Evolutionary conservation across 495 filamentous ascomycete species (phyloP).

Genomic region (Darksidea phi): DNA sequence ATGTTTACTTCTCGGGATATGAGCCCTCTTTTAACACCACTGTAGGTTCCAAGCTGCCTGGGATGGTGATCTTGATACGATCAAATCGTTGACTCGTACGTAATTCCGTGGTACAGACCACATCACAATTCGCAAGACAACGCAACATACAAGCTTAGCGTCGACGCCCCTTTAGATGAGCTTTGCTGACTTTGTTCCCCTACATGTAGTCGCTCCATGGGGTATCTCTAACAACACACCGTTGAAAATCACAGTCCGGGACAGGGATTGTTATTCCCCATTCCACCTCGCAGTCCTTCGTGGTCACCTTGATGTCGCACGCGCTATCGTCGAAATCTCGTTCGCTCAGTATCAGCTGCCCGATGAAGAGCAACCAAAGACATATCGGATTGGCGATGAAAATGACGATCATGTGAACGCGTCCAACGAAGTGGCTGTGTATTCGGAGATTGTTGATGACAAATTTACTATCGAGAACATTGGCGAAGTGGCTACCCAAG

Average conservation of each 20-base stretch:
- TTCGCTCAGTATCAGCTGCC: constrained; percentile 60
- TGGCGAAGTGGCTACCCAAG: constrained; percentile 60
- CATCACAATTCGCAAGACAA: too few relatives aligned
- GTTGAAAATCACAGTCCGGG: constrained; percentile 59
- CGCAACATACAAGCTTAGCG: too few relatives aligned
- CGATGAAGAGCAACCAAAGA: constrained; percentile 34
- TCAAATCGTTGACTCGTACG: constrained; percentile 57
- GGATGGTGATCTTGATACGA: constrained; percentile 60
- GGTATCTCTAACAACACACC: constrained; percentile 48
- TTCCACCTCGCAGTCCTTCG: constrained; percentile 65
- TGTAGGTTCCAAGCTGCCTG: constrained; percentile 67
- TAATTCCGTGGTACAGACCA: too few relatives aligned
- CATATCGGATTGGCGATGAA: constrained; percentile 29
- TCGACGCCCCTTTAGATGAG: too few relatives aligned
- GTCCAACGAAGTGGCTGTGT: constrained; percentile 47
- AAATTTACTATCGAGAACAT: constrained; percentile 70
- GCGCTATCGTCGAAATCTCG: constrained; percentile 63
- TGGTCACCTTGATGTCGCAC: constrained; percentile 60
- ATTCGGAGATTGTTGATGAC: constrained; percentile 53
- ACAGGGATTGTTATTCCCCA: constrained; percentile 50
- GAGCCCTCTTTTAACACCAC: constrained; percentile 1
- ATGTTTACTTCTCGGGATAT: constrained; percentile 32
- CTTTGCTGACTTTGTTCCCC: too few relatives aligned
- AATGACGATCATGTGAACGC: constrained; percentile 41
- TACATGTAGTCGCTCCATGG: constrained; percentile 50